Evolutionary conservation across 768 basidiomycete species (phyloP).

Genomic region (Tylopilus subfusipes): DNA sequence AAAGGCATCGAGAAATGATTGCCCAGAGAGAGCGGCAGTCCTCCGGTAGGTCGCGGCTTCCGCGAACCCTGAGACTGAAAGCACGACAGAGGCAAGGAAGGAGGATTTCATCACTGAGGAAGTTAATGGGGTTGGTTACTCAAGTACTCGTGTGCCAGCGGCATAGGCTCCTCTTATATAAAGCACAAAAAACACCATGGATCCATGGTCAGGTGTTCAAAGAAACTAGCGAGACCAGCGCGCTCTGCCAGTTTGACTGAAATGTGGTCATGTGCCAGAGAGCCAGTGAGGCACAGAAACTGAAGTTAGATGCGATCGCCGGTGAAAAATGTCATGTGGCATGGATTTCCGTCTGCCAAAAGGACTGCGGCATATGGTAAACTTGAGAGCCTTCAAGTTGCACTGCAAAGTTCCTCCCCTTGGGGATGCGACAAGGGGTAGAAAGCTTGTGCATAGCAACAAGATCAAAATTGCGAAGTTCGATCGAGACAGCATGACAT

Average conservation of each 20-base stretch:
- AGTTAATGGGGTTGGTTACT: neutral
- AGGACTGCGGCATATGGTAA: too few species aligned
- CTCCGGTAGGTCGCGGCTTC: constrained; percentile 45
- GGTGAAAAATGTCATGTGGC: too few species aligned
- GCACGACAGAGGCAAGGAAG: constrained; percentile 2
- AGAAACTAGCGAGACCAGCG: neutral
- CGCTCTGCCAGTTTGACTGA: too few species aligned
- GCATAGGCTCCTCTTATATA: constrained; percentile 9
- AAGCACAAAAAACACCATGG: neutral
- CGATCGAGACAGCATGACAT: too few species aligned
- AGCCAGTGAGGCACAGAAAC: neutral
- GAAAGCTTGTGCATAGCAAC: neutral
- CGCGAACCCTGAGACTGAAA: constrained; percentile 3
- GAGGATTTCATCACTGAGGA: constrained; percentile 1
- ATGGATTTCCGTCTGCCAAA: too few species aligned
- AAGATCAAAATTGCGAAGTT: neutral
- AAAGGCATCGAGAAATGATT: constrained; percentile 41
- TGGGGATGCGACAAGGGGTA: neutral
- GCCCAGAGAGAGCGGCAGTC: constrained; percentile 46
- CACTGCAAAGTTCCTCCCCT: too few species aligned
- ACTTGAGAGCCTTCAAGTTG: too few species aligned
- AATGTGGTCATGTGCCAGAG: neutral
- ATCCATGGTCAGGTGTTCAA: neutral
- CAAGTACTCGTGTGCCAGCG: neutral
- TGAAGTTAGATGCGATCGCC: neutral